Evolutionary conservation across 495 filamentous ascomycete genomes (phyloP).

Genomic region (Penicillium maclennaniae): DNA sequence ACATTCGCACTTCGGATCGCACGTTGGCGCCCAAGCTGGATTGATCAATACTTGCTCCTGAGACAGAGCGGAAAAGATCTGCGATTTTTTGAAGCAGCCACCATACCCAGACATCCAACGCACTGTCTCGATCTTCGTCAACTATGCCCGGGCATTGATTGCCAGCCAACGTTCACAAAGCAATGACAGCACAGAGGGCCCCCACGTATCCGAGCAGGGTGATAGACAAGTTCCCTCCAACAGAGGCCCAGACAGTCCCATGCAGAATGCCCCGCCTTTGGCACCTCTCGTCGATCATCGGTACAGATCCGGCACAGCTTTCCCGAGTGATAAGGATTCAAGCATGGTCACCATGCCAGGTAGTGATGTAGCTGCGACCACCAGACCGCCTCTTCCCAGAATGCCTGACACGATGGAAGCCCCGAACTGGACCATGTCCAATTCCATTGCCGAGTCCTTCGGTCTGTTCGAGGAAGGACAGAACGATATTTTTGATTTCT

Average conservation of each 20-base stretch:
- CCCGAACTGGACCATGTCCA: slow-evolving; percentile 42
- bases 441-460: slow-evolving; percentile 43
- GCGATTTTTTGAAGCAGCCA: slow-evolving; percentile 40
- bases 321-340: slow-evolving; percentile 23
- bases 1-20: slow-evolving; percentile 42
- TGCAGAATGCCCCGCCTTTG: slow-evolving; percentile 20
- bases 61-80: slow-evolving; percentile 35
- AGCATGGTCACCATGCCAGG: slow-evolving; percentile 19
- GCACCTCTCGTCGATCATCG: slow-evolving; percentile 19
- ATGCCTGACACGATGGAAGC: slow-evolving; percentile 37
- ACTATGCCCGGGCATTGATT: slow-evolving; percentile 38
- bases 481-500: slow-evolving; percentile 44
- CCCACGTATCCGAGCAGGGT: slow-evolving; percentile 14
- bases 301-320: slow-evolving; percentile 15
- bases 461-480: slow-evolving; percentile 45
- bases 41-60: slow-evolving; percentile 34
- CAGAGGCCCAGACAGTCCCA: slow-evolving; percentile 17
- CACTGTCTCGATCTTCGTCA: slow-evolving; percentile 42
- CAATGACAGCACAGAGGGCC: slow-evolving; percentile 16
- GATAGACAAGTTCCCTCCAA: slow-evolving; percentile 15
- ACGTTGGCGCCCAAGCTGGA: slow-evolving; percentile 38
- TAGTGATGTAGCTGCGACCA: slow-evolving; percentile 19
- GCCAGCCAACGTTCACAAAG: slow-evolving; percentile 29
- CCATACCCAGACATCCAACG: slow-evolving; percentile 44
- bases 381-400: slow-evolving; percentile 29